A percentile compares a stretch with the other conserved stretches of the same genome.
Evolutionary conservation across 495 filamentous ascomycete species (phyloP).

Genomic region (Penicillium soppii): DNA sequence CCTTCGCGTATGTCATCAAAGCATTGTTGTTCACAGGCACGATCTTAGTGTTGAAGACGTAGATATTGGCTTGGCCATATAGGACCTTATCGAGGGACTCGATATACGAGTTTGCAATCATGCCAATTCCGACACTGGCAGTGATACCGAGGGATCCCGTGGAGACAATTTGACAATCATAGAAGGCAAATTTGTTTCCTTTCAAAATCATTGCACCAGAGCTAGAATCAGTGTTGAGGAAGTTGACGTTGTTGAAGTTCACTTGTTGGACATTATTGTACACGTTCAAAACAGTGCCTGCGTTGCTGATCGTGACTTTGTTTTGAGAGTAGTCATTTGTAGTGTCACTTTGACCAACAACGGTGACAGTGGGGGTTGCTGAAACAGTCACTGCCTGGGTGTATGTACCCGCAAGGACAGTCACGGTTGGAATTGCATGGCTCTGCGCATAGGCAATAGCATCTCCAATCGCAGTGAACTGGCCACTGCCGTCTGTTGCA

Average conservation of each 20-base stretch:
- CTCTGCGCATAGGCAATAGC: slow-evolving; percentile 13
- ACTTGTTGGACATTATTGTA: slow-evolving; percentile 11
- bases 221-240: slow-evolving; percentile 1
- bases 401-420: slow-evolving; percentile 12
- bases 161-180: slow-evolving; percentile 13
- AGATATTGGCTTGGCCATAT: slow-evolving; percentile 8
- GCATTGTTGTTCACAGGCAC: slow-evolving; percentile 8
- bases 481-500: neutral
- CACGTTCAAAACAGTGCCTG: slow-evolving; percentile 3
- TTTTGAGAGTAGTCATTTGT: slow-evolving; percentile 1
- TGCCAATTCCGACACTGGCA: slow-evolving; percentile 13
- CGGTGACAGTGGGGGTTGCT: slow-evolving; percentile 8
- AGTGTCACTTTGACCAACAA: slow-evolving; percentile 2
- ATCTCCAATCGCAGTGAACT: slow-evolving; percentile 12
- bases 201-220: slow-evolving; percentile 8
- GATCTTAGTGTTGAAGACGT: slow-evolving; percentile 12
- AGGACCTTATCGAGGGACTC: slow-evolving; percentile 12
- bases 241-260: slow-evolving; percentile 11
- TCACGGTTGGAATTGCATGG: slow-evolving; percentile 11
- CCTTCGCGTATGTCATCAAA: slow-evolving; percentile 11
- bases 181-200: slow-evolving; percentile 15
- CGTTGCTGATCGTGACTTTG: neutral
- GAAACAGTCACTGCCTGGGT: slow-evolving; percentile 8
- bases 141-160: slow-evolving; percentile 12
- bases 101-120: slow-evolving; percentile 12